Base-by-base conservation (phyloP, 2,329 filamentous ascomycete genomes). In the Seiridium unicorne region DNA sequence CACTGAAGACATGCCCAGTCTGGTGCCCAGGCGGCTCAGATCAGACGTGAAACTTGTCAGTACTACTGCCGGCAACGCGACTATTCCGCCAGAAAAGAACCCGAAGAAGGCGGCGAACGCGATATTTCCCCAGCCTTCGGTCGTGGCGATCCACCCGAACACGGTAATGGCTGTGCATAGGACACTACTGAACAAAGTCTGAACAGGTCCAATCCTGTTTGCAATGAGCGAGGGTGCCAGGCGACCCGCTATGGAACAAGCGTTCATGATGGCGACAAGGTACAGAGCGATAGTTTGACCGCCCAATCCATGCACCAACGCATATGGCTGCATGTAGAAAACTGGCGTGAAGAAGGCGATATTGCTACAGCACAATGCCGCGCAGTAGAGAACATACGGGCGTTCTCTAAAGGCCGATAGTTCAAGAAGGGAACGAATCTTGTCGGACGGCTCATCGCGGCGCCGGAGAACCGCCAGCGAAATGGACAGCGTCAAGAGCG, bases 181-280 rank as follows among this genome's bases (percentile, higher is more conserved):
- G 3, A 72, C 66, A 3, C 72, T 70, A 11, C 78, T 67, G 61
- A 77, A 74, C 18, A 69, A 61, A 1, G 75, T 73, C 58, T 80
- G 75, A 11, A 82, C 63, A 2, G 76, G 70, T 1, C 79, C 79
- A 44, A 78, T 61, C 35, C 66, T 69, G 55, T 77, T 75, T 0
- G 79, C 79, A 4, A 83, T 61, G 6, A 78, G 72, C 3, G 77
- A 77, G 0, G 80, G 81, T 0, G 81, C 66, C 1, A 84, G 70
- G 5, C 83, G 77, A 0, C 83, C 82, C 6, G 80, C 72, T 6
- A 82, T 72, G 0, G 80, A 80, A 0, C 78, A 76, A 1, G 77
- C 80, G 67, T 84, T 84, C 55, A 84, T 74, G 51, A 84, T 79
- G 2, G 82, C 72, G 4, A 84, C 69, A 32, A 84, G 72, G 61